phyloP scores from a whole-genome alignment of 2,329 filamentous ascomycete genomes.

The Cladosporium phlei region DNA sequence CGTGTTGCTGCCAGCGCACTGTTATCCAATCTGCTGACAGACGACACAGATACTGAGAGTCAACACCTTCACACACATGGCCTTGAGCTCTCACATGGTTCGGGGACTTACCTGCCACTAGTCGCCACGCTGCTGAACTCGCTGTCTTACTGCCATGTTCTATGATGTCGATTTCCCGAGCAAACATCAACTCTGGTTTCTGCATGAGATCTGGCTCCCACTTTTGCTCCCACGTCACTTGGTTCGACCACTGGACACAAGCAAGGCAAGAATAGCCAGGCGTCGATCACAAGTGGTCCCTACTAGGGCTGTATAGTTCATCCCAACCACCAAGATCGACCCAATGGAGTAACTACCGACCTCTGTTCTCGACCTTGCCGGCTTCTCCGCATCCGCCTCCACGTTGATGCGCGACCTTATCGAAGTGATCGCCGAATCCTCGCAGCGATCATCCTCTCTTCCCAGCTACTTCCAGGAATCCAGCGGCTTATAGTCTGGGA shows the following conservation, averaged over 20 bases:
- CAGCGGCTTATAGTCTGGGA: background rate
- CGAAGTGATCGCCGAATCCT: constrained; percentile 4
- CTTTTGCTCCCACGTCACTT: background rate
- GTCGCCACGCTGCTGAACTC: background rate
- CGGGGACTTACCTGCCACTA: background rate
- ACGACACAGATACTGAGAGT: no score
- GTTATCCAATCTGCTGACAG: no score
- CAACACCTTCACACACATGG: background rate
- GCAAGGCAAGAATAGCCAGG: constrained; percentile 1
- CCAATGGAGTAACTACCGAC: background rate
- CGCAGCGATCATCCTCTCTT: constrained; percentile 5
- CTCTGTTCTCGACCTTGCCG: background rate
- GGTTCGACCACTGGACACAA: background rate
- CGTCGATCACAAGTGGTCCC: constrained; percentile 5
- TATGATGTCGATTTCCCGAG: background rate
- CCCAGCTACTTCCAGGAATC: constrained; percentile 3
- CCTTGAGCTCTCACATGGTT: background rate
- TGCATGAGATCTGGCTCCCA: background rate
- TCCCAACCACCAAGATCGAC: background rate
- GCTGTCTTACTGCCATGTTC: background rate
- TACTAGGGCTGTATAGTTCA: background rate
- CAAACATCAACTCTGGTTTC: background rate
- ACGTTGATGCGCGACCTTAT: background rate
- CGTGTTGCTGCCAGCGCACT: background rate
- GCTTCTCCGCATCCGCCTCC: constrained; percentile 3